Conservation (phyloP, 2,329 filamentous ascomycete species). For the Fusarium abutilonis region DNA sequence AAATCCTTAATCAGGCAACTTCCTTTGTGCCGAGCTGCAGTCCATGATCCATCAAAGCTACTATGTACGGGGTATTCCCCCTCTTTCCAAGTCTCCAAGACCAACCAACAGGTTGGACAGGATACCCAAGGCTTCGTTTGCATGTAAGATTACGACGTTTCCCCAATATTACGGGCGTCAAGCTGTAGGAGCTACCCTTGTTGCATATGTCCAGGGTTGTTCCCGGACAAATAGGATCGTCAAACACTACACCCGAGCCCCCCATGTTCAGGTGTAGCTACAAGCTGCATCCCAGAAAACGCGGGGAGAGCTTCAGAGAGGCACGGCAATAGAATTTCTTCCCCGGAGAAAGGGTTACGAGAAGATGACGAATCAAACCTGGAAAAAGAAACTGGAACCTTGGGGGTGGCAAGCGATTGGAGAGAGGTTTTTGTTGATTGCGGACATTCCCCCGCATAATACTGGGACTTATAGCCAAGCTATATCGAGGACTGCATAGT, state of each 20-base stretch:
- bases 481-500: slow-evolving; percentile 10
- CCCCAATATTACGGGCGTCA: slow-evolving; percentile 25
- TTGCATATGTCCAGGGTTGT: slow-evolving; percentile 5
- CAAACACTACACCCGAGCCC: slow-evolving; percentile 2
- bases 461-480: slow-evolving; percentile 13
- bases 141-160: slow-evolving; percentile 36
- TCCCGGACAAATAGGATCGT: slow-evolving; percentile 30
- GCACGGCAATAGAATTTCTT: slow-evolving; percentile 18
- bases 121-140: slow-evolving; percentile 22
- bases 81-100: no score
- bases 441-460: slow-evolving; percentile 16
- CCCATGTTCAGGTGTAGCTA: not conserved
- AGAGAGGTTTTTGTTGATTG: not conserved
- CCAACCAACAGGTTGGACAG: slow-evolving; percentile 12
- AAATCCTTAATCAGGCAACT: slow-evolving; percentile 18
- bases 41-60: not conserved
- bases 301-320: slow-evolving; percentile 32
- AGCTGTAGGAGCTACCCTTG: slow-evolving; percentile 16
- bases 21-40: slow-evolving; percentile 36
- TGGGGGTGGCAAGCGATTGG: not conserved
- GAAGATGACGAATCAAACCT: slow-evolving; percentile 22
- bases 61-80: no score
- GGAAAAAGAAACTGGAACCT: not conserved
- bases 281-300: slow-evolving; percentile 30
- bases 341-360: slow-evolving; percentile 18